Base-by-base conservation (phyloP, 345 rosid genomes). In the Eucalyptus pauciflora region DNA sequence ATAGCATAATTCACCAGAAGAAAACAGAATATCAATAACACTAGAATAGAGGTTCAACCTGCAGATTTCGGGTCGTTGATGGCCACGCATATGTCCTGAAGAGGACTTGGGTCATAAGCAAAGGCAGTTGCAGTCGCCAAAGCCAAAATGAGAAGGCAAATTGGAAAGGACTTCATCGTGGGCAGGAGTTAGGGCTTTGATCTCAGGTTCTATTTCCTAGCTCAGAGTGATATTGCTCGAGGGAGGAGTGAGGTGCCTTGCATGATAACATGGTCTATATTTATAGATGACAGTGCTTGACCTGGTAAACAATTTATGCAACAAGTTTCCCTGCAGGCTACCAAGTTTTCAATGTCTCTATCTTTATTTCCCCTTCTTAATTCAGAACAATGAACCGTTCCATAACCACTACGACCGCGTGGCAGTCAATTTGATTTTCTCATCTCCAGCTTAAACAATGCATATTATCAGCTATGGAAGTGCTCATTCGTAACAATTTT, bases 1-100 rank as follows among this genome's bases (percentile, higher is more conserved):
- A 7, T 9, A 33, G 80, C 24, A 69, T 69, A 7, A 17, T 5
- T 69, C 11, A 69, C 25, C 13, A 69, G 45, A 33, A 33, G 24
- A 69, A 33, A 33, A 31, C 22, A 69, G 13, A 0, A 16, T 3
- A 2, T 69, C 24, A 33, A 33, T 33, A 33, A 69, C 45, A 69
- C 45, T 10, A 50, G 13, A 45, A 85, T 27, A 46, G 33, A 85
- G 50, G 16, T 50, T 13, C 2, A 46, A 87, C 49, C 58, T 89
- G 87, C 89, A 81, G 67, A 91, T 10, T 86, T 46, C 7, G 81
- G 7, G 25, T 91, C 91, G 1, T 91, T 64, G 50, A 91, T 43
- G 22, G 90, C 92, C 10, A 90, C 91, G 6, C 92, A 92, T 85
- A 90, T 52, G 89, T 92, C 94, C 89, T 92, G 92, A 10, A 93